phyloP scores from a whole-genome alignment of 768 basidiomycete species.

The Suillus brevipes region DNA sequence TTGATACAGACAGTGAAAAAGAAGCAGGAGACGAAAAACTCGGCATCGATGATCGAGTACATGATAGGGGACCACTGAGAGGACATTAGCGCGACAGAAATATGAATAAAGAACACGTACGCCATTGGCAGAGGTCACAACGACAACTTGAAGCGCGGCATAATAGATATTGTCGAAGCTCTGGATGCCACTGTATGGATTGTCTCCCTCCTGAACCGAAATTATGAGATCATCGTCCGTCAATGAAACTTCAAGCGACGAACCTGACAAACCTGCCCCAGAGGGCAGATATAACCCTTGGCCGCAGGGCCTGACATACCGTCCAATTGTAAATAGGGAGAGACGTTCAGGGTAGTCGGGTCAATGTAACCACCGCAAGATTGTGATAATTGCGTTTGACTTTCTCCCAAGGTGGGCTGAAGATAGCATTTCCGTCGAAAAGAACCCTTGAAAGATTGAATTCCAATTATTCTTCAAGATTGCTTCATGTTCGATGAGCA shows the following conservation, averaged over 20 bases:
- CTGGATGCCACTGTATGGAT: conserved; percentile 64
- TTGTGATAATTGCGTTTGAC: conserved; percentile 48
- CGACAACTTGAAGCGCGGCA: conserved; percentile 78
- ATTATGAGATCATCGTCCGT: neutral
- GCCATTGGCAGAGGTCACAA: conserved; percentile 78
- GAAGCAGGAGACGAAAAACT: conserved; percentile 83
- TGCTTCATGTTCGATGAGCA: neutral
- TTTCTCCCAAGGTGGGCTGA: conserved; percentile 53
- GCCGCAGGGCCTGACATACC: conserved; percentile 37
- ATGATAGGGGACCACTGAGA: conserved; percentile 75
- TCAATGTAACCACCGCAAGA: conserved; percentile 84
- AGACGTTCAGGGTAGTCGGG: conserved; percentile 45
- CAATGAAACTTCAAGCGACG: conserved; percentile 14
- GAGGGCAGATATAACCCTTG: conserved; percentile 90
- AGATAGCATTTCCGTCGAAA: conserved; percentile 65
- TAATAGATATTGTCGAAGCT: conserved; percentile 90
- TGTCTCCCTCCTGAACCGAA: conserved; percentile 52
- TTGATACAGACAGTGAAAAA: conserved; percentile 84
- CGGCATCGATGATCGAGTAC: conserved; percentile 88
- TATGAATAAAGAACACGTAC: conserved; percentile 42
- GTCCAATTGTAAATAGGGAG: conserved; percentile 43
- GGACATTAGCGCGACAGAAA: neutral
- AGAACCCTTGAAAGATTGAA: conserved; percentile 90
- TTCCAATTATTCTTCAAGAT: conserved; percentile 71
- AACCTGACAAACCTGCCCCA: conserved; percentile 82